Evolutionary conservation across 805 yeast genomes (phyloP), one percentile per base, ranked within the genome.

Genomic region (Maudiozyma serrabonitensis): DNA sequence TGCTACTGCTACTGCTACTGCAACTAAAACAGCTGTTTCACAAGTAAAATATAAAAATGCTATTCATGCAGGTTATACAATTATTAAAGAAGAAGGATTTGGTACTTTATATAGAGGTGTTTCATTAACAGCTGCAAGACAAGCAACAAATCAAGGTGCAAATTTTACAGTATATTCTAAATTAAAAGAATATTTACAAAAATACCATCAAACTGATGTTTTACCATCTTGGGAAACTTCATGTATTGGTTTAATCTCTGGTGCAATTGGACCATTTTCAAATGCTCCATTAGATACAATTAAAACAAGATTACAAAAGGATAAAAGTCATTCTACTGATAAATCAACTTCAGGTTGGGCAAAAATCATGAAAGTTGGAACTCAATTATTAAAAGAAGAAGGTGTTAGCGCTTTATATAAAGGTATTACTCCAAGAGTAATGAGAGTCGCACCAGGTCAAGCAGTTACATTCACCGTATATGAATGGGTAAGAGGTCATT

Each of bases 371-470:
- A 78, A 90, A 66, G 91, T 93, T 61, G 87, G 95, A 52, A 72
- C 73, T 45, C 90, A 83, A 62, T 76, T 91, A 68, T 73, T 90
- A 57, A 82, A 81, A 65, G 95, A 88, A 73, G 96, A 89, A 71
- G 99, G 99, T 58, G 72, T 81, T 57, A 75, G 78, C 48, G 95
- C 96, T 41, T 78, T 91, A 67, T 91, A 91, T 75, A 87, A 91
- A 67, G 99, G 99, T 72, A 91, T 91, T 65, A 89, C 97, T 23
- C 99, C 99, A 59, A 84, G 99, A 74, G 91, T 91, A 59, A 90
- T 91, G 95, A 84, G 99, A 73, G 99, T 91, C 47, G 99, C 99
- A 12, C 97, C 99, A 23, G 99, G 99, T 54, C 99, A 91, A 72
- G 97, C 98, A 49, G 98, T 91, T 50, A 93, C 97, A 16, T 91